Conservation (phyloP, 1,284 basidiomycete genomes). For the Ceratobasidium sp. region DNA sequence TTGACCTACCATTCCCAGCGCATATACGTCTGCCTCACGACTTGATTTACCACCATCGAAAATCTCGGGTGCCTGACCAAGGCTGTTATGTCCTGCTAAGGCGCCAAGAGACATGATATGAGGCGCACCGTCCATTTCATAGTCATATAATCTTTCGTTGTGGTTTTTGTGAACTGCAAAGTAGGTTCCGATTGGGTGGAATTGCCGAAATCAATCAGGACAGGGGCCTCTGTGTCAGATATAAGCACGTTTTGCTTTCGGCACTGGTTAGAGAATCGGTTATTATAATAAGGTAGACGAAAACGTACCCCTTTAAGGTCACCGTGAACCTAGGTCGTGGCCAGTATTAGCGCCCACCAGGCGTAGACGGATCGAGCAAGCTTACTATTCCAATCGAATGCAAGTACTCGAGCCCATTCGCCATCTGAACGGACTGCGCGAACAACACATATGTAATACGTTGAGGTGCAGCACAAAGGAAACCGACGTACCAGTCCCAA, state of each 20-base stretch:
- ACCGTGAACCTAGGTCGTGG: conserved; percentile 13
- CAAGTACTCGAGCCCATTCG: not conserved
- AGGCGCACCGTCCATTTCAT: conserved; percentile 1
- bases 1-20: conserved; percentile 19
- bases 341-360: not conserved
- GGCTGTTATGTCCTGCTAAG: not conserved
- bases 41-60: not conserved
- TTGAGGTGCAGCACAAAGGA: not conserved
- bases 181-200: not conserved
- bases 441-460: not conserved
- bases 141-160: not conserved
- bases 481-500: not conserved
- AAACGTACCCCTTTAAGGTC: not conserved
- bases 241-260: not conserved
- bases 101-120: not conserved
- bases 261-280: not conserved
- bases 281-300: too few relatives aligned
- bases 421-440: not conserved
- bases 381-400: conserved; percentile 11
- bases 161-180: not conserved
- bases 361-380: not conserved
- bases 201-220: conserved; percentile 19
- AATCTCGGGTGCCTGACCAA: conserved; percentile 8
- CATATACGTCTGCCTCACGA: conserved; percentile 2
- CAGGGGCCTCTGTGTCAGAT: not conserved